Conservation (phyloP, 2,329 filamentous ascomycete species). For the Biscogniauxia sp. region DNA sequence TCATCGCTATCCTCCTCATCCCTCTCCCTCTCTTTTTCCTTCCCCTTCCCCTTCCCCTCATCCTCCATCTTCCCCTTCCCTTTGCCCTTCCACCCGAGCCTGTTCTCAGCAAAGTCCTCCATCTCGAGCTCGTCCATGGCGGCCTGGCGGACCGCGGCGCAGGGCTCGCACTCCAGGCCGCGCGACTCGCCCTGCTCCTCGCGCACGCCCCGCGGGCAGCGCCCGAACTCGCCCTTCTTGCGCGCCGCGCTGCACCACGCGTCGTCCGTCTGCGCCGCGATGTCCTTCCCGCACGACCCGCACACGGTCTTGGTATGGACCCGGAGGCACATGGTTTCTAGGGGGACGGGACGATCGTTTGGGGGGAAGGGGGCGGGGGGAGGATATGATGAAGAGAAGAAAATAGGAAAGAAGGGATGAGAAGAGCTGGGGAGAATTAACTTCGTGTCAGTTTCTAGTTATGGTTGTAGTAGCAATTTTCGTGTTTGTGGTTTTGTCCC, state of each 20-base stretch:
- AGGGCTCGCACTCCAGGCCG: conserved; percentile 17
- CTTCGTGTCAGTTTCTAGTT: too few relatives aligned
- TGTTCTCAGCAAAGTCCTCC: conserved; percentile 12
- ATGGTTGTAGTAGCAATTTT: too few relatives aligned
- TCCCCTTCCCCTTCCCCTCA: not conserved
- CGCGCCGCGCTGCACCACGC: conserved; percentile 15
- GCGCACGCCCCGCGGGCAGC: conserved; percentile 10
- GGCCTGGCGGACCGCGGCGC: conserved; percentile 8
- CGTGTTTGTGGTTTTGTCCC: too few relatives aligned
- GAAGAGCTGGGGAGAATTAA: too few relatives aligned
- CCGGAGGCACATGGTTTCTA: conserved; percentile 14
- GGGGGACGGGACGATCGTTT: too few relatives aligned
- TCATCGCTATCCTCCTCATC: conserved; percentile 3
- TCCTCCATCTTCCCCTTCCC: not conserved
- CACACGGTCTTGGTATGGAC: conserved; percentile 13
- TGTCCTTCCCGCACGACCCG: conserved; percentile 12
- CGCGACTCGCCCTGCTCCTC: conserved; percentile 17
- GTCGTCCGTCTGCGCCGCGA: conserved; percentile 13
- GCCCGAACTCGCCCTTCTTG: conserved; percentile 13
- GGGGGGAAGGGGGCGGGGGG: too few relatives aligned
- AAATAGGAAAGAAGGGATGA: too few relatives aligned
- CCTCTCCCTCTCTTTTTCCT: too few relatives aligned
- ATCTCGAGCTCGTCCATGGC: conserved; percentile 14
- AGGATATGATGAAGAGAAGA: too few relatives aligned
- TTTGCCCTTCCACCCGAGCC: conserved; percentile 11